Evolutionary conservation across 202 grass and related monocot genomes (phyloP).

Genomic region (Schoenoplectus tabernaemontani): DNA sequence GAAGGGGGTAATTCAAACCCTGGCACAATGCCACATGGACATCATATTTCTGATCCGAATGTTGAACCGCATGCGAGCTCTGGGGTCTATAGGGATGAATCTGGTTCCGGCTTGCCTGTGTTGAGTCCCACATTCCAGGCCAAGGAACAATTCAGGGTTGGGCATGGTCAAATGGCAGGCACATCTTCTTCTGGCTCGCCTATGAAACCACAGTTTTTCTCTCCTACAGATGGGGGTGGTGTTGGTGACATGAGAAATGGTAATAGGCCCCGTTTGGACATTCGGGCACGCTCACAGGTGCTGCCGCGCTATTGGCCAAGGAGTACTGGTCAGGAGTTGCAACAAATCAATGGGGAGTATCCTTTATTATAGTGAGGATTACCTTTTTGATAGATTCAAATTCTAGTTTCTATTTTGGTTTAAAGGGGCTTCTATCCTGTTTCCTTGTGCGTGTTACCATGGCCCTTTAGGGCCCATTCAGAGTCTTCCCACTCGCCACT

Average conservation of each 20-base stretch:
- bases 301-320: constrained; percentile 98
- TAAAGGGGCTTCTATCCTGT: not conserved
- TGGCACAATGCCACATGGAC: constrained; percentile 16
- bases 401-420: not conserved
- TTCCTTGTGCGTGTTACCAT: not conserved
- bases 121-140: constrained; percentile 4
- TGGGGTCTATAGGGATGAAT: constrained; percentile 12
- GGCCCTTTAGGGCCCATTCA: no score
- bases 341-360: constrained; percentile 94
- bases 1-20: constrained; percentile 47
- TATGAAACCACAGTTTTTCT: constrained; percentile 49
- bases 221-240: constrained; percentile 25
- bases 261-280: constrained; percentile 72
- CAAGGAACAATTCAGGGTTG: constrained; percentile 21
- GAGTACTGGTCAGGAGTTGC: constrained; percentile 93
- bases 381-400: not conserved
- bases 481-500: no score
- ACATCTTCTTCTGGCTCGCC: constrained; percentile 16
- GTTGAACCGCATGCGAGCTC: constrained; percentile 9
- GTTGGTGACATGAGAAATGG: constrained; percentile 22
- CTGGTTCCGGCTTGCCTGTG: constrained; percentile 14
- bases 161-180: not conserved
- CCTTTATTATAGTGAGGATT: constrained; percentile 30
- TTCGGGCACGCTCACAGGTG: constrained; percentile 58
- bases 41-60: constrained; percentile 2